These are phyloP conservation scores for Russula abietina DNA, from an alignment of 768 basidiomycete genomes.

Conservation along the genomic window DNA sequence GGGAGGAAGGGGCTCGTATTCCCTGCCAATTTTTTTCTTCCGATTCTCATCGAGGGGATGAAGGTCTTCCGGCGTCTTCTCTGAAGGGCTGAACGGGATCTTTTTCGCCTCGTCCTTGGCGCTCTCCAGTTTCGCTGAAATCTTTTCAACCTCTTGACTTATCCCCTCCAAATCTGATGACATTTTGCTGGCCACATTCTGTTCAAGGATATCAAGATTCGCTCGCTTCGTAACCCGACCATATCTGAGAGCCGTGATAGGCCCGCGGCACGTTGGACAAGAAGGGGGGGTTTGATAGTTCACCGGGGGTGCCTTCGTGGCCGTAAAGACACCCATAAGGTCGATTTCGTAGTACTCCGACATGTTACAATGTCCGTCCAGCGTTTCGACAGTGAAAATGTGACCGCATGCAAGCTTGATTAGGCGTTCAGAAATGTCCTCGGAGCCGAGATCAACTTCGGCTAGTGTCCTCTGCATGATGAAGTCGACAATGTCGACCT, in stretches of 20 bases:
- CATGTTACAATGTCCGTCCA: slow-evolving; percentile 36
- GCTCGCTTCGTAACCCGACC: slow-evolving; percentile 35
- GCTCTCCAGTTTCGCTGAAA: slow-evolving; percentile 12
- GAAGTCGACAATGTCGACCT: slow-evolving; percentile 34
- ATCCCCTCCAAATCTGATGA: slow-evolving; percentile 25
- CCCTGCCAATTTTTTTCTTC: slow-evolving; percentile 3
- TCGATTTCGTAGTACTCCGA: slow-evolving; percentile 30
- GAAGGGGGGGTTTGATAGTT: slow-evolving; percentile 30
- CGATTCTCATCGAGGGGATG: not conserved
- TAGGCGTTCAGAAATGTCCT: slow-evolving; percentile 30
- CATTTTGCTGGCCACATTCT: slow-evolving; percentile 34
- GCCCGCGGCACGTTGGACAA: slow-evolving; percentile 35
- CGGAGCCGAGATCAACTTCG: slow-evolving; percentile 27
- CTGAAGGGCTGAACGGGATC: slow-evolving; percentile 1
- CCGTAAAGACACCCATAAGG: slow-evolving; percentile 25
- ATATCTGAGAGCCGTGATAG: slow-evolving; percentile 34
- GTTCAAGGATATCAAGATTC: slow-evolving; percentile 35
- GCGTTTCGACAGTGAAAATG: slow-evolving; percentile 37
- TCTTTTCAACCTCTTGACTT: slow-evolving; percentile 10
- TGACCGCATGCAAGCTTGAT: slow-evolving; percentile 35
- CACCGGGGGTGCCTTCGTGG: slow-evolving; percentile 28
- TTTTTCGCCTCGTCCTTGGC: slow-evolving; percentile 22
- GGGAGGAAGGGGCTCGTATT: slow-evolving; percentile 24
- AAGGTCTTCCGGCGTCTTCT: not conserved
- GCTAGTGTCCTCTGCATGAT: slow-evolving; percentile 32